Conservation (phyloP, 805 yeast species). For the Pichia sporocuriosa region DNA sequence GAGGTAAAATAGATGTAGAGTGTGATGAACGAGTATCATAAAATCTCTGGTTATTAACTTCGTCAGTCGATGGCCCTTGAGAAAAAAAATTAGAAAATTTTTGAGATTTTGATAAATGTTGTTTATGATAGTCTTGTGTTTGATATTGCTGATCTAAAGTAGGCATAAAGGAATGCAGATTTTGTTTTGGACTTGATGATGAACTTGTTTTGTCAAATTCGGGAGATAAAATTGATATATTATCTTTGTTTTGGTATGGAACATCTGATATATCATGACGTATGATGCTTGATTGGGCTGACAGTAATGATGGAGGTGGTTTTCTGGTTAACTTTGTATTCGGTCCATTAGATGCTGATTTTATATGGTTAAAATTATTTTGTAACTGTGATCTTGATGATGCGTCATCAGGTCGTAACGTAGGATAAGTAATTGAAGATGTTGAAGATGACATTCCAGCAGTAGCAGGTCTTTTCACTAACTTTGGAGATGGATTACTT, state of each 20-base stretch:
- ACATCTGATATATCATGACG: too few species aligned
- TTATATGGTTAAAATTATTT: too few species aligned
- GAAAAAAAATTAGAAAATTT: constrained; percentile 7
- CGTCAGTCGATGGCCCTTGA: background rate
- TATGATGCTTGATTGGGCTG: too few species aligned
- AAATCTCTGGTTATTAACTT: background rate
- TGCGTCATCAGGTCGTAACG: too few species aligned
- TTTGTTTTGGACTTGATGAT: background rate
- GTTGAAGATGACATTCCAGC: background rate
- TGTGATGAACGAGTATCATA: background rate
- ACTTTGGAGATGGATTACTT: background rate
- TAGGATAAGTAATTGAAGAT: background rate
- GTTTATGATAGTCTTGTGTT: background rate
- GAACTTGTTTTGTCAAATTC: too few species aligned
- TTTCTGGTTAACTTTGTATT: constrained; percentile 8
- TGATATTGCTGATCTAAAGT: background rate
- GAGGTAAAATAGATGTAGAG: constrained; percentile 5
- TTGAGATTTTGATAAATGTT: constrained; percentile 2
- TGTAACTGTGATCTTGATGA: too few species aligned
- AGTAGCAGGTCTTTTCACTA: background rate
- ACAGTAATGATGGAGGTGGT: constrained; percentile 15
- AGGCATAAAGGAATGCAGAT: background rate
- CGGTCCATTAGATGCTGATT: too few species aligned
- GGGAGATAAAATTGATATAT: background rate
- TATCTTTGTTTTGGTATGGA: too few species aligned